Conservation (phyloP, 2,329 filamentous ascomycete genomes). For the Cladosporium sp. region DNA sequence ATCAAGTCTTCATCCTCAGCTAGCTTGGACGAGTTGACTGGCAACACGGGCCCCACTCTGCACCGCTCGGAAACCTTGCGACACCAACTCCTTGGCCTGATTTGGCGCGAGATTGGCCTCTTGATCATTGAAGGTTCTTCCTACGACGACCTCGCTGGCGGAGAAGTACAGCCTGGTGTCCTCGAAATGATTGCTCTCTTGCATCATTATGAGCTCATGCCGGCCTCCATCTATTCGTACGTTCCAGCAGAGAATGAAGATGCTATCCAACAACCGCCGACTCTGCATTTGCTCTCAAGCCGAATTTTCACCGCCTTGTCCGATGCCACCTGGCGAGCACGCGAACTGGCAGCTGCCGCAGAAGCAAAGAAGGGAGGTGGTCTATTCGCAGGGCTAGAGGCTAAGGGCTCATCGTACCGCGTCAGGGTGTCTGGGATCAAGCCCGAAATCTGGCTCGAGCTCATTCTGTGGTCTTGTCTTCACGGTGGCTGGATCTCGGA, state of each 20-base stretch:
- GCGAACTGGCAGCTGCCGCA: constrained; percentile 36
- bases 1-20: constrained; percentile 5
- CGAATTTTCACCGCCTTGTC: constrained; percentile 52
- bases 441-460: constrained; percentile 53
- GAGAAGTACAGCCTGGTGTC: constrained; percentile 44
- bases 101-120: constrained; percentile 49
- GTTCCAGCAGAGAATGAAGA: constrained; percentile 36
- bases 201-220: constrained; percentile 50
- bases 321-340: constrained; percentile 52
- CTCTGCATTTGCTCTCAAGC: constrained; percentile 49
- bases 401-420: constrained; percentile 9
- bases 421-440: constrained; percentile 22
- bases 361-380: constrained; percentile 6
- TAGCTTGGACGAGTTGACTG: constrained; percentile 27
- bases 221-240: constrained; percentile 47
- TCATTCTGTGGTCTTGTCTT: constrained; percentile 54
- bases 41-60: constrained; percentile 4
- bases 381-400: not conserved
- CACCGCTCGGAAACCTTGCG: constrained; percentile 25
- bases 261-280: constrained; percentile 49
- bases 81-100: constrained; percentile 44
- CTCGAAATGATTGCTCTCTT: constrained; percentile 50
- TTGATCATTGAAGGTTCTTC: constrained; percentile 42
- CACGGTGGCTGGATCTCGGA: constrained; percentile 49
- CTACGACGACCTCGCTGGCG: constrained; percentile 19